Evolutionary conservation across 2,329 filamentous ascomycete genomes (phyloP).

Genomic region (Erysiphe pulchra): DNA sequence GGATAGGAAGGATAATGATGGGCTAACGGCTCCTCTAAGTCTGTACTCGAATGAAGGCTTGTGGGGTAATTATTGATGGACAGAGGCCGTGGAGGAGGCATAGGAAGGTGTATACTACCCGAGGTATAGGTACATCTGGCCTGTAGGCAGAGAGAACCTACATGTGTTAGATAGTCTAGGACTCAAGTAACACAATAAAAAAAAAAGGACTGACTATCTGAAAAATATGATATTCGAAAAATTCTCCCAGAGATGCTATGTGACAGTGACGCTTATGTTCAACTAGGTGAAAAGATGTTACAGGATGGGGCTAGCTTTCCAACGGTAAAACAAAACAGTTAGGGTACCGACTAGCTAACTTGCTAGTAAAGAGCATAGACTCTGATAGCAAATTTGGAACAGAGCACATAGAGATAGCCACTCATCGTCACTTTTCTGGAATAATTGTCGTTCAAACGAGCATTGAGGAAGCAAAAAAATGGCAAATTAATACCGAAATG

Average conservation of each 20-base stretch:
- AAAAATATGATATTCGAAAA: too few relatives aligned
- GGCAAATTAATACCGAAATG: background rate
- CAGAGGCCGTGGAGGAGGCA: too few relatives aligned
- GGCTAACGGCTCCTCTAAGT: too few relatives aligned
- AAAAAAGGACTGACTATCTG: too few relatives aligned
- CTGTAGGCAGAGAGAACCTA: too few relatives aligned
- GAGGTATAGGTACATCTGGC: too few relatives aligned
- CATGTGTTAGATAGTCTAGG: too few relatives aligned
- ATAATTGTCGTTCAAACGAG: background rate
- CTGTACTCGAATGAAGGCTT: too few relatives aligned
- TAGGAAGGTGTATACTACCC: too few relatives aligned
- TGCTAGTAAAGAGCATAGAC: background rate
- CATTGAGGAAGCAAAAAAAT: background rate
- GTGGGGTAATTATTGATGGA: too few relatives aligned
- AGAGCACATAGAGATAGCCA: background rate
- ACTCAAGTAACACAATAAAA: too few relatives aligned
- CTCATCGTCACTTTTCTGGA: background rate
- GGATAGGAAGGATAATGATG: too few relatives aligned
- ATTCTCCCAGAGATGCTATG: background rate
- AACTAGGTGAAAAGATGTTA: background rate
- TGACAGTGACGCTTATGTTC: background rate
- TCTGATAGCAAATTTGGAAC: background rate
- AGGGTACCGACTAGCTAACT: background rate
- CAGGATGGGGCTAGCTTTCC: background rate
- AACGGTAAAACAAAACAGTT: background rate